These are phyloP conservation scores for Boletellus sp. DNA, from an alignment of 768 basidiomycete genomes.

Conservation along the genomic window DNA sequence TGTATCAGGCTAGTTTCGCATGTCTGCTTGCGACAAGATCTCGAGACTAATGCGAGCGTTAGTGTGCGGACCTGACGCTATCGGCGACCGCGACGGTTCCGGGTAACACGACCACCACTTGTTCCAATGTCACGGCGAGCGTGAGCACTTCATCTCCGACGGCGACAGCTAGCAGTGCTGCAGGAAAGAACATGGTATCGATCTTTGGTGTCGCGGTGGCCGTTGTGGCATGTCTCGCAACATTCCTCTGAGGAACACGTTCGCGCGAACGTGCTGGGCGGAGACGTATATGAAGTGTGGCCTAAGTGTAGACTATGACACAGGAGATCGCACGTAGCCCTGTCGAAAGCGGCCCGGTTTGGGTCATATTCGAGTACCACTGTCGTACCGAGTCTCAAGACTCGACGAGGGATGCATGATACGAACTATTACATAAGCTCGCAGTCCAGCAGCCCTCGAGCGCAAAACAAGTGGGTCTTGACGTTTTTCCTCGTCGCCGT, in stretches of 20 bases:
- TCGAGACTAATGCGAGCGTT: not conserved
- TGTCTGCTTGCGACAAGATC: not conserved
- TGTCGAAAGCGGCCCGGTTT: not conserved
- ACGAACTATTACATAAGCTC: too few relatives aligned
- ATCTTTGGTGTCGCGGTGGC: constrained; percentile 7
- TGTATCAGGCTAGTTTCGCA: constrained; percentile 55
- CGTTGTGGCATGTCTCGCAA: constrained; percentile 8
- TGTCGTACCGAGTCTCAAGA: too few relatives aligned
- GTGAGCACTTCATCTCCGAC: constrained; percentile 11
- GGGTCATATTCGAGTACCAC: too few relatives aligned
- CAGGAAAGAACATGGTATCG: constrained; percentile 13
- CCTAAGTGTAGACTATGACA: not conserved
- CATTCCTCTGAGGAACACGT: constrained; percentile 9
- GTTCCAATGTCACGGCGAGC: constrained; percentile 33
- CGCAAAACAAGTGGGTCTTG: too few relatives aligned
- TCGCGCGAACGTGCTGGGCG: not conserved
- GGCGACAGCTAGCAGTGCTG: constrained; percentile 13
- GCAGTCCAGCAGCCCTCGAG: too few relatives aligned
- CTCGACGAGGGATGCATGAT: too few relatives aligned
- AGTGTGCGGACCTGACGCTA: constrained; percentile 82
- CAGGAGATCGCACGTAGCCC: not conserved
- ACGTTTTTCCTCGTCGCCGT: not conserved
- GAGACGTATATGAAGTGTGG: not conserved
- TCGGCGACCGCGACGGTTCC: constrained; percentile 49
- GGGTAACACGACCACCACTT: constrained; percentile 34